Percentiles rank a stretch among this genome's conserved stretches.
These are phyloP conservation scores for Erythrobasidium hasegawianum DNA, from an alignment of 1,284 basidiomycete species.

Conservation along the genomic window DNA sequence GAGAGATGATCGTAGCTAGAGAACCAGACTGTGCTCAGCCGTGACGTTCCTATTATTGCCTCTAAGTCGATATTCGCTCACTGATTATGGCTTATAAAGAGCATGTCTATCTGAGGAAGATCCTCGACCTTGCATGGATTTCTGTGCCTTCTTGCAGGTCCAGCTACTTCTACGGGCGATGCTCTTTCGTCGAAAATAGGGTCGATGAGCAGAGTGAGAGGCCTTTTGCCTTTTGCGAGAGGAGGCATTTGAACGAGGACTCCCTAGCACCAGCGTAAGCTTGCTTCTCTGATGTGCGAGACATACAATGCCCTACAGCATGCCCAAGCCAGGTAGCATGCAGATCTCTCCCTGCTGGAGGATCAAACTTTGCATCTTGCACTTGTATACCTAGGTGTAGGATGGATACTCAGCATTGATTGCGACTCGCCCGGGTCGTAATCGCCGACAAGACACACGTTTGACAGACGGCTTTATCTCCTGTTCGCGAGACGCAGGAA, in stretches of 20 bases:
- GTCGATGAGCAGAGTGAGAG: slow-evolving; percentile 43
- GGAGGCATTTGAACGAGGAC: slow-evolving; percentile 31
- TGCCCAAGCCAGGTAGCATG: slow-evolving; percentile 31
- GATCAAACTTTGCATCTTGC: slow-evolving; percentile 5
- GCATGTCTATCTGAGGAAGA: slow-evolving; percentile 42
- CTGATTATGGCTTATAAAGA: slow-evolving; percentile 48
- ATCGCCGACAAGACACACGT: background rate
- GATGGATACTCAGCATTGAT: background rate
- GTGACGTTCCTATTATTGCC: too few species aligned
- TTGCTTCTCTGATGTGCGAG: background rate
- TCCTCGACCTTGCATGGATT: slow-evolving; percentile 44
- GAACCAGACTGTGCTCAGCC: too few species aligned
- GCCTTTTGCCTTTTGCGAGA: slow-evolving; percentile 3
- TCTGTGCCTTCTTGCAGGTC: slow-evolving; percentile 39
- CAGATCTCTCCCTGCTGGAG: background rate
- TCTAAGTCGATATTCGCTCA: too few species aligned
- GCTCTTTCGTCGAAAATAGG: slow-evolving; percentile 45
- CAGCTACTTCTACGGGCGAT: slow-evolving; percentile 42
- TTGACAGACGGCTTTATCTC: slow-evolving; percentile 4
- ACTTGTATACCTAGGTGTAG: slow-evolving; percentile 17
- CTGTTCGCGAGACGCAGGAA: background rate
- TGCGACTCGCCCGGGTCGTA: background rate
- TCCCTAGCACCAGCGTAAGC: slow-evolving; percentile 4
- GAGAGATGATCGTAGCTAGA: slow-evolving; percentile 47
- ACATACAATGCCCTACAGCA: slow-evolving; percentile 6